phyloP scores from a whole-genome alignment of 345 rosid genomes.

The Ceriops zippeliana region DNA sequence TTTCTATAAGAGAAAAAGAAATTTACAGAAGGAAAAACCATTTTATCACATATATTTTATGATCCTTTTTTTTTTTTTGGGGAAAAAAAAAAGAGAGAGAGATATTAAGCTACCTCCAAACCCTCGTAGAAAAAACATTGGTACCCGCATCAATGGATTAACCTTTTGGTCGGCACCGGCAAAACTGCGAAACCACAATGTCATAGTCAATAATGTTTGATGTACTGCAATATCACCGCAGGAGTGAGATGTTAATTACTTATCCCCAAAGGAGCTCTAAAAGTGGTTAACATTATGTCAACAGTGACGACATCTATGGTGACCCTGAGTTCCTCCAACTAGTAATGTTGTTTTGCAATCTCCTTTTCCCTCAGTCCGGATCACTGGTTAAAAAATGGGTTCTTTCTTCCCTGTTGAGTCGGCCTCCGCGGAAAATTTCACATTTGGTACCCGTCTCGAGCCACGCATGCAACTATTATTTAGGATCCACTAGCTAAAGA shows the following conservation, averaged over 20 bases:
- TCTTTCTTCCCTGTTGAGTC: neutral
- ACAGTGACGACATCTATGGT: conserved; percentile 33
- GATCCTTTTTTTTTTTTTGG: too few relatives aligned
- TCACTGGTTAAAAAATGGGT: neutral
- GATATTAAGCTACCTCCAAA: too few relatives aligned
- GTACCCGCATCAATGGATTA: too few relatives aligned
- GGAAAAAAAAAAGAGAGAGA: too few relatives aligned
- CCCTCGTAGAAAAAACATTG: too few relatives aligned
- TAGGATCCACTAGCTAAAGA: neutral
- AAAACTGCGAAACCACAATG: too few relatives aligned
- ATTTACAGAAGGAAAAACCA: too few relatives aligned
- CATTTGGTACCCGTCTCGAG: conserved; percentile 38
- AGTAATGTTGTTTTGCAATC: neutral
- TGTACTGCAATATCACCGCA: too few relatives aligned
- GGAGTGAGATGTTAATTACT: neutral
- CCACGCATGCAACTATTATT: conserved; percentile 36
- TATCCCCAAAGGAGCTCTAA: neutral
- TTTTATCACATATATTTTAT: too few relatives aligned
- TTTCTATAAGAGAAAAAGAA: too few relatives aligned
- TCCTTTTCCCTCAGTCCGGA: neutral
- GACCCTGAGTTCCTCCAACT: neutral
- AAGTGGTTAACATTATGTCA: conserved; percentile 19
- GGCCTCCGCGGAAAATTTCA: neutral
- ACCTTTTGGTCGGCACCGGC: too few relatives aligned
- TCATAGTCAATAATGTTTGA: too few relatives aligned